phyloP scores from a whole-genome alignment of 371 early-diverging fungal genomes.

The Gilbertella persicaria region DNA sequence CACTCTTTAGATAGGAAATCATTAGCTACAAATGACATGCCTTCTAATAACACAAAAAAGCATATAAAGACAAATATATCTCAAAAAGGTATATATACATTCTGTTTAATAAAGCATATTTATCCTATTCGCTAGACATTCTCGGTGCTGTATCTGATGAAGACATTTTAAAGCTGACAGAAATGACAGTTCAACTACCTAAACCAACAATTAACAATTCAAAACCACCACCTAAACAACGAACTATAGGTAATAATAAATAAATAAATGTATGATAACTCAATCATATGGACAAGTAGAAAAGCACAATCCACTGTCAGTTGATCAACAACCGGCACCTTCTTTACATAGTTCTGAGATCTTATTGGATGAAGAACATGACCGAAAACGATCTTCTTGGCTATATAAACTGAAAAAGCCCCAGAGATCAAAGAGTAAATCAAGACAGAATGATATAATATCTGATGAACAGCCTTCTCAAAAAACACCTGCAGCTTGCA shows the following conservation, averaged over 20 bases:
- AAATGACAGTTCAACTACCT: slow-evolving; percentile 30
- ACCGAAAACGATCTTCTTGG: not conserved
- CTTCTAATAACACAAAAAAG: slow-evolving; percentile 1
- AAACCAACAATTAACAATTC: slow-evolving; percentile 19
- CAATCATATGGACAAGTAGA: slow-evolving; percentile 3
- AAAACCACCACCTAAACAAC: slow-evolving; percentile 6
- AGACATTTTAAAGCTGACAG: slow-evolving; percentile 43
- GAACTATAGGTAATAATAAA: not conserved
- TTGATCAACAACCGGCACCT: not conserved
- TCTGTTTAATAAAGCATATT: not conserved
- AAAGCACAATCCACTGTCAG: no score
- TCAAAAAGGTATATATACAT: slow-evolving; percentile 15
- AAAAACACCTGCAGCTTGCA: slow-evolving; percentile 6
- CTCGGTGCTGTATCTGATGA: slow-evolving; percentile 43
- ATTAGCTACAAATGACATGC: not conserved
- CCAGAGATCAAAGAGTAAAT: not conserved
- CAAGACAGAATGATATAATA: not conserved
- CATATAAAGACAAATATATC: slow-evolving; percentile 2
- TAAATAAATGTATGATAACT: not conserved
- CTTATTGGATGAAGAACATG: not conserved
- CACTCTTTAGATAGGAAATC: slow-evolving; percentile 20
- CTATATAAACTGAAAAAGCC: slow-evolving; percentile 2
- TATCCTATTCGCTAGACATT: slow-evolving; percentile 18
- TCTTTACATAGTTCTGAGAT: slow-evolving; percentile 1
- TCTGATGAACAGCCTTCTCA: not conserved